Conservation (phyloP, 2,329 filamentous ascomycete species). For the Intubia oerlemansii region DNA sequence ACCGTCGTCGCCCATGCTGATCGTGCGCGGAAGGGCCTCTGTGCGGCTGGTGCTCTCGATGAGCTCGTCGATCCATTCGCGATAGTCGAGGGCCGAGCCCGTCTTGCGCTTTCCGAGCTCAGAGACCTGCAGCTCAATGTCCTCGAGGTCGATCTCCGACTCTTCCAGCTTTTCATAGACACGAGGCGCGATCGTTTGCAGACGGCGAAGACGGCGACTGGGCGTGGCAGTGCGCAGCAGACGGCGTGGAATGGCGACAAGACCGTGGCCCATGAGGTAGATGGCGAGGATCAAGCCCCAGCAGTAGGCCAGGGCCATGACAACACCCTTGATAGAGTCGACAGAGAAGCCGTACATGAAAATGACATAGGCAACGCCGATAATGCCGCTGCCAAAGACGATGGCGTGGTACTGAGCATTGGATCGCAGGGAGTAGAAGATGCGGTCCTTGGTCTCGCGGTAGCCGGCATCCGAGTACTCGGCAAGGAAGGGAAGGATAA, state of each 20-base stretch:
- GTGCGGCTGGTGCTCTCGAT: conserved; percentile 42
- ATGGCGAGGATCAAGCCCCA: conserved; percentile 86
- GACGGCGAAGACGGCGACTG: conserved; percentile 46
- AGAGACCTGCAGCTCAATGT: conserved; percentile 59
- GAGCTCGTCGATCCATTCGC: conserved; percentile 92
- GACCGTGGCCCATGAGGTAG: conserved; percentile 91
- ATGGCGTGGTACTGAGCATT: conserved; percentile 83
- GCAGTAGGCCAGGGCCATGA: conserved; percentile 89
- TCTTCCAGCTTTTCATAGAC: conserved; percentile 78
- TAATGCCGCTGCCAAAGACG: conserved; percentile 44
- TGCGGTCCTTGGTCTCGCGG: conserved; percentile 58
- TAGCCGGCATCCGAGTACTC: conserved; percentile 93
- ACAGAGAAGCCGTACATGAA: conserved; percentile 54
- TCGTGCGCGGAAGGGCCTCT: too few species aligned
- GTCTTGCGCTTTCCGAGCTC: conserved; percentile 66
- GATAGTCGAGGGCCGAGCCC: conserved; percentile 51
- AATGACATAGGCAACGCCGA: conserved; percentile 68
- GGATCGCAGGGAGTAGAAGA: conserved; percentile 65
- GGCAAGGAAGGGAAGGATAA: conserved; percentile 77
- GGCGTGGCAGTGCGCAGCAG: conserved; percentile 64
- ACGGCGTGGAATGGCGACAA: conserved; percentile 72
- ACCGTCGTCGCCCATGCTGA: too few species aligned
- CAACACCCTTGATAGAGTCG: conserved; percentile 53
- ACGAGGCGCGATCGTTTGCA: conserved; percentile 62
- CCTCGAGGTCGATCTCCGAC: conserved; percentile 56